Percentiles rank a stretch among this genome's conserved stretches.
Evolutionary conservation across 2,329 filamentous ascomycete genomes (phyloP).

Genomic region (Blastomyces emzantsi): DNA sequence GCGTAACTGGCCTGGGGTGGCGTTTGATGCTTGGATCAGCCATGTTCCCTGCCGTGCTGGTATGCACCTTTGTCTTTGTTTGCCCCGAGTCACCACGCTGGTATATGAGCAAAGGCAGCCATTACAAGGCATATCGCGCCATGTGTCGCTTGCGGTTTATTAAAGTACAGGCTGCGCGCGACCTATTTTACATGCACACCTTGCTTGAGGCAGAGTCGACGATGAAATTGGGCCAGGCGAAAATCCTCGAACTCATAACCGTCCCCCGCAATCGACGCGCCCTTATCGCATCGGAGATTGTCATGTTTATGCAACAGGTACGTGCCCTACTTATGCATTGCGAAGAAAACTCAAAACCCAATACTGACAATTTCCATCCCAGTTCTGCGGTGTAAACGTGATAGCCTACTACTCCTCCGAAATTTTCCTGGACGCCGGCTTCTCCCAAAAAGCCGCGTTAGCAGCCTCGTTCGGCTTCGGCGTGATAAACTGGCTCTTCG

Average conservation of each 20-base stretch:
- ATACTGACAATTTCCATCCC: slow-evolving; percentile 2
- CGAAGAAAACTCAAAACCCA: not conserved
- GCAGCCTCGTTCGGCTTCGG: slow-evolving; percentile 52
- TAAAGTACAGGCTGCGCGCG: slow-evolving; percentile 37
- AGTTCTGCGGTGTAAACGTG: slow-evolving; percentile 45
- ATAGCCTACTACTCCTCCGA: slow-evolving; percentile 54
- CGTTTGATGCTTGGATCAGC: slow-evolving; percentile 61
- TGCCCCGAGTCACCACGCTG: slow-evolving; percentile 49
- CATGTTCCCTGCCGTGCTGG: slow-evolving; percentile 51
- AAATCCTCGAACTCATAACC: slow-evolving; percentile 50
- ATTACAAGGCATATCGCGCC: slow-evolving; percentile 35
- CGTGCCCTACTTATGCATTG: slow-evolving; percentile 17
- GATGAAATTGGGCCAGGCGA: slow-evolving; percentile 43
- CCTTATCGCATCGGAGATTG: slow-evolving; percentile 51
- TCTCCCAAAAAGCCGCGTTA: slow-evolving; percentile 44
- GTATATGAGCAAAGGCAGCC: slow-evolving; percentile 39
- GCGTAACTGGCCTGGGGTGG: slow-evolving; percentile 54
- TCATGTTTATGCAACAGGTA: slow-evolving; percentile 59
- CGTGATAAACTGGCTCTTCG: slow-evolving; percentile 57
- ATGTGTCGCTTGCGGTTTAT: slow-evolving; percentile 37
- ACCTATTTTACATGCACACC: slow-evolving; percentile 40
- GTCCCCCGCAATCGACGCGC: slow-evolving; percentile 55
- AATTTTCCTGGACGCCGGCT: slow-evolving; percentile 49
- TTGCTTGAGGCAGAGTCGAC: slow-evolving; percentile 53
- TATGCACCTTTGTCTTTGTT: slow-evolving; percentile 52